phyloP scores from a whole-genome alignment of 2,329 filamentous ascomycete genomes.

The Ascochyta koolunga region DNA sequence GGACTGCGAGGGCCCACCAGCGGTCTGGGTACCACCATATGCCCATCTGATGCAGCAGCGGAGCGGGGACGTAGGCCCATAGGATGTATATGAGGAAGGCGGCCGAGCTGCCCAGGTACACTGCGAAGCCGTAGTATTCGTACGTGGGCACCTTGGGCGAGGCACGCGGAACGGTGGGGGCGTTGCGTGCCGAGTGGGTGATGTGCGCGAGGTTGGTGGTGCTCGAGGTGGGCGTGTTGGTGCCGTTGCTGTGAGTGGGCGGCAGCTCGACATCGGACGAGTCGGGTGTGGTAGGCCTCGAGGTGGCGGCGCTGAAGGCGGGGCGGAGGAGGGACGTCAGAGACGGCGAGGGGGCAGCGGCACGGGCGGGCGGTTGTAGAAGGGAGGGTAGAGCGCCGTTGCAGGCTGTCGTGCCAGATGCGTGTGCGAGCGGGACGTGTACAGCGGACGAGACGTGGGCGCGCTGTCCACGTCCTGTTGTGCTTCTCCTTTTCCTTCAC shows the following conservation, averaged over 20 bases:
- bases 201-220: constrained; percentile 66
- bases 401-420: constrained; percentile 48
- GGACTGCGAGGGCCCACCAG: constrained; percentile 96
- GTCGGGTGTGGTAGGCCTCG: constrained; percentile 91
- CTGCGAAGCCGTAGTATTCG: constrained; percentile 98
- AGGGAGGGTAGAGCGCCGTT: constrained; percentile 72
- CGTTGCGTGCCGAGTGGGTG: constrained; percentile 63
- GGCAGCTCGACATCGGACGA: constrained; percentile 79
- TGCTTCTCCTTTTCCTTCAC: constrained; percentile 35
- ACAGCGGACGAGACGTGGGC: constrained; percentile 44
- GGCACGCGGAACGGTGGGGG: constrained; percentile 76
- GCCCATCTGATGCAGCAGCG: constrained; percentile 88
- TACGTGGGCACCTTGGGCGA: constrained; percentile 97
- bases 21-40: constrained; percentile 97
- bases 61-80: constrained; percentile 91
- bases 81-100: constrained; percentile 75
- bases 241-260: constrained; percentile 20
- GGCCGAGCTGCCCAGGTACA: constrained; percentile 87
- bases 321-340: constrained; percentile 87
- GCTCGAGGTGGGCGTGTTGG: constrained; percentile 48
- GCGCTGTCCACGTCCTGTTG: constrained; percentile 13
- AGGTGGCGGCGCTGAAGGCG: constrained; percentile 62
- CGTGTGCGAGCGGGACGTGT: constrained; percentile 54
- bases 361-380: constrained; percentile 96
- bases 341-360: constrained; percentile 92